Evolutionary conservation across 176 grass and related monocot species (phyloP), one percentile per base, ranked within the genome.

Genomic region (Carex scoparia): DNA sequence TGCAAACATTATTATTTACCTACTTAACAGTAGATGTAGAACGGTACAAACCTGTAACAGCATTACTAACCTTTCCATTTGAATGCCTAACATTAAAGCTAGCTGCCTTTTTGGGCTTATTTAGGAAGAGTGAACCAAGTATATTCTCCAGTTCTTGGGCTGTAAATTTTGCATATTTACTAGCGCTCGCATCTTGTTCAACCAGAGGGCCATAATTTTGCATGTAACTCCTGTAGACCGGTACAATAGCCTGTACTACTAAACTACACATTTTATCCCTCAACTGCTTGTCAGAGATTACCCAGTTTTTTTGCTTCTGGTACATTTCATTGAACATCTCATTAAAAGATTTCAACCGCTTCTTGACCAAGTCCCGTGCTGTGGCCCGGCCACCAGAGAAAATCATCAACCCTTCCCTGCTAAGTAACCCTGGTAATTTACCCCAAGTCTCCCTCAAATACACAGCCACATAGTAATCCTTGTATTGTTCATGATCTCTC

Each of bases 161-260:
- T 0, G 95, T 94, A 81, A 91, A 94, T 79, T 94, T 98, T 11
- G 92, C 88, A 81, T 98, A 98, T 84, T 90, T 98, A 85, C 89
- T 86, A 1, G 87, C 82, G 38, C 86, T 91, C 15, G 65, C 88
- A 80, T 98, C 95, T 81, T 94, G 95, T 54, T 94, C 95, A 65
- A 98, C 92, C 5, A 98, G 88, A 31, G 95, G 95, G 12, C 95
- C 95, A 53, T 98, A 98, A 74, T 91, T 94, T 86, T 98, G 95
- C 95, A 98, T 90, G 85, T 94, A 98, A 84, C 95, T 98, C 83
- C 95, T 67, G 84, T 98, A 98, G 81, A 84, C 77, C 28, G 95
- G 95, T 68, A 98, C 92, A 7, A 98, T 87, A 9, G 92, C 87
- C 72, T 94, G 95, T 33, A 93, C 86, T 66, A 98, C 86, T 79